Percentiles rank a stretch among this genome's conserved stretches.
These are phyloP conservation scores for Brassica cretica DNA, from an alignment of 345 rosid species.

Conservation along the genomic window DNA sequence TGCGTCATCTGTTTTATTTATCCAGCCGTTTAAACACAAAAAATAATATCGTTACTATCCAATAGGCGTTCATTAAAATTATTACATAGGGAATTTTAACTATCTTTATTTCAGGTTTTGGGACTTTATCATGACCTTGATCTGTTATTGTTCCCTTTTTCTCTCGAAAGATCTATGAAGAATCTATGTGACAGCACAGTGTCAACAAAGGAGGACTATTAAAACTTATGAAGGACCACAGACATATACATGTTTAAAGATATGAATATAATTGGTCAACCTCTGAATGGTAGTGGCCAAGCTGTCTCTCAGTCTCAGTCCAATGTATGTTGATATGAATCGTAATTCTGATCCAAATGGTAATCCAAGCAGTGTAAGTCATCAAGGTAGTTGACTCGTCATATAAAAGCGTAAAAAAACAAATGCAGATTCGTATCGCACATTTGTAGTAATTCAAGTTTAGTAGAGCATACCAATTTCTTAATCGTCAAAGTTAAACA, in stretches of 20 bases:
- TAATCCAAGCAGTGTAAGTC: not conserved
- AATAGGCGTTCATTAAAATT: no score
- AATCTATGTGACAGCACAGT: slow-evolving; percentile 32
- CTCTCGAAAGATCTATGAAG: slow-evolving; percentile 15
- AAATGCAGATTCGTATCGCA: not conserved
- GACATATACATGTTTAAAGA: slow-evolving; percentile 21
- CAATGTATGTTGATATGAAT: slow-evolving; percentile 23
- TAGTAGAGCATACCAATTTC: not conserved
- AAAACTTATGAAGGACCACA: slow-evolving; percentile 34
- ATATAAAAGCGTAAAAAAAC: not conserved
- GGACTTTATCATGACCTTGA: no score
- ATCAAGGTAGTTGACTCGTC: not conserved
- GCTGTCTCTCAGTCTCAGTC: slow-evolving; percentile 34
- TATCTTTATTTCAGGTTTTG: no score
- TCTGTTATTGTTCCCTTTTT: slow-evolving; percentile 2
- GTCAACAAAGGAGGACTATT: slow-evolving; percentile 23
- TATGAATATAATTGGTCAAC: slow-evolving; percentile 30
- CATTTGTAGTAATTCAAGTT: not conserved
- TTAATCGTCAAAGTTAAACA: not conserved
- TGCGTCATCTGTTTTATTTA: no score
- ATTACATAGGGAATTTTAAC: no score
- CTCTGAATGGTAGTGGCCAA: slow-evolving; percentile 33
- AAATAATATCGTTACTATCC: no score
- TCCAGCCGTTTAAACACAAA: no score
- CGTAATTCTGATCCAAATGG: slow-evolving; percentile 10